Conservation (phyloP, 1,284 basidiomycete genomes). For the Trichosporon sp. region DNA sequence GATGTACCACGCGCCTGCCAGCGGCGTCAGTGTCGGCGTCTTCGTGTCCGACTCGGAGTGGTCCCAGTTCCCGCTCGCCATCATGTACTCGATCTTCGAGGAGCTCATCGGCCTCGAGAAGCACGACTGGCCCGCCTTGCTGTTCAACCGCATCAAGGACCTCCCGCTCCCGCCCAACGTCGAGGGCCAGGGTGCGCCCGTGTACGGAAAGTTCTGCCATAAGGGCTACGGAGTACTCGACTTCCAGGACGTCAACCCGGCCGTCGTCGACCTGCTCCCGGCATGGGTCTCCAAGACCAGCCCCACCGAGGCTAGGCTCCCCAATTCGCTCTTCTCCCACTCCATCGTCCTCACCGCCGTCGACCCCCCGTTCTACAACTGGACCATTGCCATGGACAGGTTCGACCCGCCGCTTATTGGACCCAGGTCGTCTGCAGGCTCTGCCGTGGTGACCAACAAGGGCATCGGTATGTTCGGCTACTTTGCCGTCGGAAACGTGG, state of each 20-base stretch:
- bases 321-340: constrained; percentile 23
- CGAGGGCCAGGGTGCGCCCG: neutral
- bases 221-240: neutral
- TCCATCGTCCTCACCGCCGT: constrained; percentile 25
- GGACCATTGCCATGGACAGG: neutral
- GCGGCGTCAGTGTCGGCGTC: constrained; percentile 14
- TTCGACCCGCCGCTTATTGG: neutral
- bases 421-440: neutral
- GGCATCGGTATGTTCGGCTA: constrained; percentile 17
- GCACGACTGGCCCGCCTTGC: neutral
- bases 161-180: neutral
- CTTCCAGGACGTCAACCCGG: neutral
- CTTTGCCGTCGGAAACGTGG: neutral
- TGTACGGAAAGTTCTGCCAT: neutral
- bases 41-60: constrained; percentile 16
- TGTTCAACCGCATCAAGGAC: neutral
- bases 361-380: constrained; percentile 15
- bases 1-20: constrained; percentile 13
- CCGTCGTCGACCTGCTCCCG: neutral
- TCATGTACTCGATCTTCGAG: neutral
- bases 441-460: constrained; percentile 6
- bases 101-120: neutral
- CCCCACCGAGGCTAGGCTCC: constrained; percentile 13
- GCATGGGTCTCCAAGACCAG: neutral
- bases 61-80: neutral